phyloP scores from a whole-genome alignment of 805 yeast species.

The Priceomyces fermenticarens region DNA sequence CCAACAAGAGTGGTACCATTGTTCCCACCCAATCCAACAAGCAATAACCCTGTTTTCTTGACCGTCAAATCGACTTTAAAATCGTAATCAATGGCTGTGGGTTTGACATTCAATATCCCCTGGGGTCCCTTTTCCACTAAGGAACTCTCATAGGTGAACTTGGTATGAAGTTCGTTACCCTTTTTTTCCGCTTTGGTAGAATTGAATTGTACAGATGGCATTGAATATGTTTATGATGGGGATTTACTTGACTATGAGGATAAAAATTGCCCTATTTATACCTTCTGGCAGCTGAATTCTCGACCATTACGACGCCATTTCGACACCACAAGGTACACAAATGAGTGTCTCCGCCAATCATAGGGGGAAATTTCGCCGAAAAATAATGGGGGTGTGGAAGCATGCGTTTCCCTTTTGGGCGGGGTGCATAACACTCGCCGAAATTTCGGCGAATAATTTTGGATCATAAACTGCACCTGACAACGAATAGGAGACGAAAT shows the following conservation, averaged over 20 bases:
- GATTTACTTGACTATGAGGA: neutral
- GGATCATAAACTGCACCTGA: neutral
- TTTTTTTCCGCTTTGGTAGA: conserved; percentile 51
- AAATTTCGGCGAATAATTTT: conserved; percentile 22
- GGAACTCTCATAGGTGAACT: conserved; percentile 75
- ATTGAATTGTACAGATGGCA: conserved; percentile 35
- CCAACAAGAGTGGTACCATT: conserved; percentile 91
- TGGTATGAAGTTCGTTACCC: conserved; percentile 53
- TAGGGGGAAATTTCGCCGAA: conserved; percentile 1
- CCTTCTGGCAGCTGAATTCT: neutral
- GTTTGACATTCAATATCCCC: conserved; percentile 63
- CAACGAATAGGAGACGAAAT: no score
- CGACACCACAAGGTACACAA: neutral
- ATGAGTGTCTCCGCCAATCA: conserved; percentile 4
- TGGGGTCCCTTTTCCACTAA: conserved; percentile 52
- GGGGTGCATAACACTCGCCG: conserved; percentile 15
- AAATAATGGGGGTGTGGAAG: neutral
- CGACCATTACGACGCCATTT: neutral
- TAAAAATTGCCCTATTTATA: neutral
- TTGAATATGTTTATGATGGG: neutral
- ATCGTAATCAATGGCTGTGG: conserved; percentile 69
- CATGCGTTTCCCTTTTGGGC: conserved; percentile 1
- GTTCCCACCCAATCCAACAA: conserved; percentile 96
- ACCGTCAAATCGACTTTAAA: conserved; percentile 80
- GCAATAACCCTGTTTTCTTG: conserved; percentile 84